Evolutionary conservation across 257 asterid species (phyloP).

Genomic region (Solanum sejunctum): DNA sequence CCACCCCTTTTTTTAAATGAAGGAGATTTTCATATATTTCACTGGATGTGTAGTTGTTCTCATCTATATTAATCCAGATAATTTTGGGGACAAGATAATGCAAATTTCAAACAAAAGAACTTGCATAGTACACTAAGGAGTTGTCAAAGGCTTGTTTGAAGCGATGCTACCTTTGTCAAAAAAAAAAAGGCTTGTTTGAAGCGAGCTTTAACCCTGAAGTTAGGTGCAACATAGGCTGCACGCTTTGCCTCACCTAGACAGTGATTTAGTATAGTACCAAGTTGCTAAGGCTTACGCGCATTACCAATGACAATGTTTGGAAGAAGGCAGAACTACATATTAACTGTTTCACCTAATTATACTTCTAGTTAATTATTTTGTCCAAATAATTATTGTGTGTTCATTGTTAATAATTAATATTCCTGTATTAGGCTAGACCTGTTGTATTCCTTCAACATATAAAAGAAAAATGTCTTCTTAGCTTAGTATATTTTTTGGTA

Average conservation of each 20-base stretch:
- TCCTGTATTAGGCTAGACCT: background rate
- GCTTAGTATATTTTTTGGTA: background rate
- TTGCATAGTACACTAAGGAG: background rate
- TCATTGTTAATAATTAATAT: background rate
- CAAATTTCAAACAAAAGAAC: background rate
- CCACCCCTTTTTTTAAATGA: background rate
- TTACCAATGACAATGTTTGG: background rate
- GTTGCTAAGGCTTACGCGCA: background rate
- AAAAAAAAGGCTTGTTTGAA: background rate
- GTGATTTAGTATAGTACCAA: background rate
- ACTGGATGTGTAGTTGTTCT: too few relatives aligned
- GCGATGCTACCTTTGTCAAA: background rate
- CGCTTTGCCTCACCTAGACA: background rate
- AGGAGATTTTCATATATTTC: background rate
- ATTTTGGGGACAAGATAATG: background rate
- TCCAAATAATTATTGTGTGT: background rate
- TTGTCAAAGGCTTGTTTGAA: background rate
- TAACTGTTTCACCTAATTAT: background rate
- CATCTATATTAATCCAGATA: background rate
- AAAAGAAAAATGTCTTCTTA: background rate
- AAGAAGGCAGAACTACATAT: background rate
- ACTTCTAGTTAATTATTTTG: background rate
- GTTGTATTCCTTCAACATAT: background rate
- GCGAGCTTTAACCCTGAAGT: background rate
- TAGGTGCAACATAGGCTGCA: background rate